These are phyloP conservation scores for Yarrowia porcina DNA, from an alignment of 805 yeast genomes.

Conservation along the genomic window DNA sequence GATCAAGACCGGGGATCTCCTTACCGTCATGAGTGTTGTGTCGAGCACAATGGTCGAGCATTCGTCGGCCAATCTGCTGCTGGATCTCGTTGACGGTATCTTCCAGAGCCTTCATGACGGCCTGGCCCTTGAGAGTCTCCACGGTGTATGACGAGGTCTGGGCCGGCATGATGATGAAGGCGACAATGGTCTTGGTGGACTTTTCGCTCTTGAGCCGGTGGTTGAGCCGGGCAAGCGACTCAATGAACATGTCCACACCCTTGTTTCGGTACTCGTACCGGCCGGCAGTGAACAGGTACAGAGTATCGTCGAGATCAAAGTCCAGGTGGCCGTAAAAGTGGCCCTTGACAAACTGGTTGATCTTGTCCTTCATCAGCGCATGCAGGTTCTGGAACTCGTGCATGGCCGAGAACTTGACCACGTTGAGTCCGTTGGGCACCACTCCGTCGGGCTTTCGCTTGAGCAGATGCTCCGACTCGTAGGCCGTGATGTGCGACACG, in stretches of 20 bases:
- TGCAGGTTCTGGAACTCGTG: constrained; percentile 97
- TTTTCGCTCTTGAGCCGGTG: constrained; percentile 77
- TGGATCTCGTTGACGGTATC: constrained; percentile 86
- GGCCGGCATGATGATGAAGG: constrained; percentile 98
- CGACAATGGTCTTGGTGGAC: constrained; percentile 89
- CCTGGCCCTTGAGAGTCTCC: constrained; percentile 93
- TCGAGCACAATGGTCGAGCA: constrained; percentile 87
- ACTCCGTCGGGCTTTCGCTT: constrained; percentile 98
- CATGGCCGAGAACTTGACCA: constrained; percentile 92
- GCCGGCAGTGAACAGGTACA: constrained; percentile 95
- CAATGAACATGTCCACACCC: constrained; percentile 94
- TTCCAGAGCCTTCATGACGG: constrained; percentile 88
- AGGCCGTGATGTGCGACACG: constrained; percentile 96
- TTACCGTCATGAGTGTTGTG: constrained; percentile 48
- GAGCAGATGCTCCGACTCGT: constrained; percentile 85
- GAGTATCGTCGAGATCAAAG: constrained; percentile 88
- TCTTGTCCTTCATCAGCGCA: constrained; percentile 84
- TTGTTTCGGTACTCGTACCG: constrained; percentile 95
- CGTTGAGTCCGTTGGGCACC: constrained; percentile 93
- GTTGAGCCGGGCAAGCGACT: constrained; percentile 86
- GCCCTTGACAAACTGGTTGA: constrained; percentile 91
- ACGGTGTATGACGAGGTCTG: constrained; percentile 90
- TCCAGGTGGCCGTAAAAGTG: constrained; percentile 97
- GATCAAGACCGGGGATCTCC: constrained; percentile 77
- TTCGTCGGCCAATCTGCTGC: constrained; percentile 75